These are phyloP conservation scores for Apiosordaria backusii DNA, from an alignment of 495 filamentous ascomycete species.

Conservation along the genomic window DNA sequence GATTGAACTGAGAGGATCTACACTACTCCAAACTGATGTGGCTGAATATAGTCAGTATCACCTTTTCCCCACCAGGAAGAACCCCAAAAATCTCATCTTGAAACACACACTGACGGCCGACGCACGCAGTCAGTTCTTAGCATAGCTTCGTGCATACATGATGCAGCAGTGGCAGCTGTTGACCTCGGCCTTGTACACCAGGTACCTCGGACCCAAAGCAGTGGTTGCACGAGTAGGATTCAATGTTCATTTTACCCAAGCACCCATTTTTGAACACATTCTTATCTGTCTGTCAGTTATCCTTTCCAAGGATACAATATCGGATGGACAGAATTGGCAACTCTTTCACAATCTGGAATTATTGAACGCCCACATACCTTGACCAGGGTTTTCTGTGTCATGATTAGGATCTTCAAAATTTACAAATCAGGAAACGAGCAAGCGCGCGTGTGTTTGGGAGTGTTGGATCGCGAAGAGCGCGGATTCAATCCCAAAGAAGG, in stretches of 20 bases:
- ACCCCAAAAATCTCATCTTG: not conserved
- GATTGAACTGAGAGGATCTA: not conserved
- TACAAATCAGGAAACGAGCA: not conserved
- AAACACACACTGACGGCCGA: not conserved
- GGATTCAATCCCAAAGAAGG: too few relatives aligned
- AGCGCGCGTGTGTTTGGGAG: not conserved
- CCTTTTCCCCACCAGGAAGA: too few relatives aligned
- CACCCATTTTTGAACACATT: not conserved
- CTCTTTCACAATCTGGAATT: not conserved
- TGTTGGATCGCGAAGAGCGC: not conserved
- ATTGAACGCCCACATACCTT: not conserved
- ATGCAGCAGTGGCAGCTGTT: not conserved
- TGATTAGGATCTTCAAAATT: not conserved
- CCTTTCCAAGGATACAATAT: too few relatives aligned
- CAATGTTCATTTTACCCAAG: not conserved
- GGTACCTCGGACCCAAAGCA: not conserved
- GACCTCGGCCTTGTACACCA: not conserved
- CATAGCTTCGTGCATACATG: not conserved
- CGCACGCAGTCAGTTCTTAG: too few relatives aligned
- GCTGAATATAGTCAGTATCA: not conserved
- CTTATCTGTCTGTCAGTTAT: too few relatives aligned
- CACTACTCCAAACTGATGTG: not conserved
- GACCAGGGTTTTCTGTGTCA: not conserved
- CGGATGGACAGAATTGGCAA: not conserved
- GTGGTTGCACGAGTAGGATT: not conserved